These are phyloP conservation scores for Rauvolfia tetraphylla DNA, from an alignment of 257 asterid species.

Conservation along the genomic window DNA sequence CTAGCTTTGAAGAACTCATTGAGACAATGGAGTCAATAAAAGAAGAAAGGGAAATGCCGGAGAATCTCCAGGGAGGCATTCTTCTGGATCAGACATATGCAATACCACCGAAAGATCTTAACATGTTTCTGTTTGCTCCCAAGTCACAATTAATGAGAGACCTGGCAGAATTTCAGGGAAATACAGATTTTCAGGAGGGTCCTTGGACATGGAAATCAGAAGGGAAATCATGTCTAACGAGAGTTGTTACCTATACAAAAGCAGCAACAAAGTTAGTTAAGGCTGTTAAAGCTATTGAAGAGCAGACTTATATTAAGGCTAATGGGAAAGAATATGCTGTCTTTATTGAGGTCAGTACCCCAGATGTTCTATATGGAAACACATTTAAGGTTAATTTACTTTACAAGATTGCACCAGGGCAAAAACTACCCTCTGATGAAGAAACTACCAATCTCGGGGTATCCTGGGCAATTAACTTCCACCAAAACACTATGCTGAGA, in stretches of 20 bases:
- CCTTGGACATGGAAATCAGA: conserved; percentile 69
- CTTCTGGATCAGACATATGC: conserved; percentile 61
- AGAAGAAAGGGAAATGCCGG: conserved; percentile 46
- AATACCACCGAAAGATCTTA: conserved; percentile 51
- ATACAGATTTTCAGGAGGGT: conserved; percentile 55
- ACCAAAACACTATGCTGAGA: conserved; percentile 73
- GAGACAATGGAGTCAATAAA: conserved; percentile 41
- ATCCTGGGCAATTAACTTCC: conserved; percentile 74
- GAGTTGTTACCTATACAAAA: conserved; percentile 61
- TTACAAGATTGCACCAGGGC: conserved; percentile 65
- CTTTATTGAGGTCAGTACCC: conserved; percentile 57
- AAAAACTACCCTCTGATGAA: conserved; percentile 38
- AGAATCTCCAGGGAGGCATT: conserved; percentile 64
- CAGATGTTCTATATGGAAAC: conserved; percentile 88
- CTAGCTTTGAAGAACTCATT: conserved; percentile 49
- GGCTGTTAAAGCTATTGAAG: conserved; percentile 81
- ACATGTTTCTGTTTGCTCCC: conserved; percentile 58
- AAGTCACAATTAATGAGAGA: conserved; percentile 51
- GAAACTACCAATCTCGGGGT: conserved; percentile 59
- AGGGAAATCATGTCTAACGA: conserved; percentile 38
- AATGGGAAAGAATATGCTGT: conserved; percentile 55
- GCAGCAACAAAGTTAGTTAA: conserved; percentile 72
- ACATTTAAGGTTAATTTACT: conserved; percentile 67
- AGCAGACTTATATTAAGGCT: conserved; percentile 59
- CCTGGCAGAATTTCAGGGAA: conserved; percentile 63